Evolutionary conservation across 257 asterid species (phyloP).

Genomic region (Ocimum tenuiflorum): DNA sequence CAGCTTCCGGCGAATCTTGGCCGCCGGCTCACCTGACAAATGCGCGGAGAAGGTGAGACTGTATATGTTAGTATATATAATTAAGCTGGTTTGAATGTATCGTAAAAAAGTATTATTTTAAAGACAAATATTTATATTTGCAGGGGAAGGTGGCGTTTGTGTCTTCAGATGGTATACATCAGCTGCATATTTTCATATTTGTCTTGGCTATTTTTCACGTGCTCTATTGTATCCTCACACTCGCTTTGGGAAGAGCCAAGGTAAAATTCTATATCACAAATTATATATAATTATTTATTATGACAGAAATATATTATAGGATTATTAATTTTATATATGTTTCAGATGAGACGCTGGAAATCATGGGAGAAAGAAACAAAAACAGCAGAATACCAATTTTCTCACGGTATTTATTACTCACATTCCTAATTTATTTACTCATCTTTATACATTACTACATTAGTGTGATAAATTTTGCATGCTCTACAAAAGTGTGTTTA

Average conservation of each 20-base stretch:
- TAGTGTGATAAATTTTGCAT: no score
- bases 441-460: no score
- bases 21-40: slow-evolving; percentile 42
- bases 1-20: slow-evolving; percentile 48
- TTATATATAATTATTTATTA: no score
- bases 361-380: slow-evolving; percentile 79
- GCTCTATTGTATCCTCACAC: slow-evolving; percentile 56
- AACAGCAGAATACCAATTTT: slow-evolving; percentile 64
- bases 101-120: not conserved
- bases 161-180: slow-evolving; percentile 69
- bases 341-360: slow-evolving; percentile 81
- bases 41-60: slow-evolving; percentile 52
- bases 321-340: no score
- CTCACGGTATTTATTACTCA: slow-evolving; percentile 44
- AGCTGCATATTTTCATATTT: slow-evolving; percentile 75
- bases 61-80: no score
- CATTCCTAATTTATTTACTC: no score
- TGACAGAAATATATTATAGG: no score
- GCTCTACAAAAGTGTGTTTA: no score
- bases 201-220: slow-evolving; percentile 73
- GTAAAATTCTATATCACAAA: slow-evolving; percentile 17
- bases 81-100: no score
- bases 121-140: no score
- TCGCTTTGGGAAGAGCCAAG: slow-evolving; percentile 76
- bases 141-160: slow-evolving; percentile 78